These are phyloP conservation scores for Botrytis medusae DNA, from an alignment of 2,329 filamentous ascomycete genomes.

Conservation along the genomic window DNA sequence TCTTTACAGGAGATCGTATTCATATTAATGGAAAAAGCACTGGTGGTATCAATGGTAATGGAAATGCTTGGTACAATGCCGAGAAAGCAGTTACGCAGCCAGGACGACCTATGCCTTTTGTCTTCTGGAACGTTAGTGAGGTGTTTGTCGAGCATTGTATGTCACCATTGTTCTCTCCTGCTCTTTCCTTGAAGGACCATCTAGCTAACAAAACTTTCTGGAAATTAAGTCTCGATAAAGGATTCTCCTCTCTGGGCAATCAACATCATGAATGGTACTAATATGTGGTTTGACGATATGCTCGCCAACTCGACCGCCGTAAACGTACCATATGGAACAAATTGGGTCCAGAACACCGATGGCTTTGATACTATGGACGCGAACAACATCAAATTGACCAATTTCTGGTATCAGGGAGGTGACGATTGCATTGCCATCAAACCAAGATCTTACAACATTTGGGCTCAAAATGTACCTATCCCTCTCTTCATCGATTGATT, in stretches of 20 bases:
- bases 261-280: conserved; percentile 58
- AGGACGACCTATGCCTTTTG: conserved; percentile 57
- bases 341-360: conserved; percentile 58
- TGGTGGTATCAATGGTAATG: conserved; percentile 55
- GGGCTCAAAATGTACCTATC: conserved; percentile 45
- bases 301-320: conserved; percentile 51
- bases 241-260: conserved; percentile 54
- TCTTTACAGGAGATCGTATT: conserved; percentile 51
- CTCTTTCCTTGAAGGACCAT: neutral
- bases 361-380: conserved; percentile 59
- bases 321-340: conserved; percentile 50
- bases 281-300: conserved; percentile 53
- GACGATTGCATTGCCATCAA: conserved; percentile 60
- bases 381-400: conserved; percentile 49
- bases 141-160: conserved; percentile 51
- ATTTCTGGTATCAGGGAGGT: conserved; percentile 55
- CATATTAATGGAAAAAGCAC: conserved; percentile 52
- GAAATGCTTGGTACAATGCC: conserved; percentile 53
- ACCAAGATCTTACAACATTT: conserved; percentile 53
- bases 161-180: neutral
- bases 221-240: conserved; percentile 44
- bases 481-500: neutral
- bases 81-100: conserved; percentile 49
- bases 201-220: neutral
- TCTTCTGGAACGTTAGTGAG: conserved; percentile 57